A percentile compares a stretch with the other conserved stretches of the same genome.
phyloP scores from a whole-genome alignment of 352 stramenopile species.

The Peronospora farinosa region DNA sequence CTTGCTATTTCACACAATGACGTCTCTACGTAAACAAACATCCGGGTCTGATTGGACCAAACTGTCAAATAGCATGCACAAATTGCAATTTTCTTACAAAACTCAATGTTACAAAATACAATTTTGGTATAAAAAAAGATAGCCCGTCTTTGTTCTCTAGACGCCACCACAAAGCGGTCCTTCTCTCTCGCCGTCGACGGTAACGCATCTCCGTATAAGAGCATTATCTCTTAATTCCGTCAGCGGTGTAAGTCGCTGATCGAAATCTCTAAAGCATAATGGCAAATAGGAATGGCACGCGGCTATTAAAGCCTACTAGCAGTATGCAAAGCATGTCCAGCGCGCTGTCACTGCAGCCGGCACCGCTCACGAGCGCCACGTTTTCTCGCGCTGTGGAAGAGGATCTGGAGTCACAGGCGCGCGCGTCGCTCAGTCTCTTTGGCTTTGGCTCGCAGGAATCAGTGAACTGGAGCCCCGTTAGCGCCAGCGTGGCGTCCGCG shows the following conservation, averaged over 20 bases:
- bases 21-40: background rate
- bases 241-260: background rate
- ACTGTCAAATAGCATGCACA: too few species aligned
- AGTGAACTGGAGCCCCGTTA: conserved; percentile 56
- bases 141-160: background rate
- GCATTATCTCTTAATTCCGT: conserved; percentile 4
- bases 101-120: too few species aligned
- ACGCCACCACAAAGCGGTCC: conserved; percentile 11
- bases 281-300: conserved; percentile 17
- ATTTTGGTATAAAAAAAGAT: background rate
- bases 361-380: conserved; percentile 25
- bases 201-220: background rate
- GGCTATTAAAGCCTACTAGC: conserved; percentile 29
- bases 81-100: too few species aligned
- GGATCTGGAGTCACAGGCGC: conserved; percentile 56
- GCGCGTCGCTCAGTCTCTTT: conserved; percentile 60
- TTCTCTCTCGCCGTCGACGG: conserved; percentile 5
- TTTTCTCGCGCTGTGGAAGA: conserved; percentile 38
- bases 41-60: background rate
- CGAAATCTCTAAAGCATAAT: conserved; percentile 3
- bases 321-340: conserved; percentile 41
- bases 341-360: conserved; percentile 36
- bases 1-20: conserved; percentile 6
- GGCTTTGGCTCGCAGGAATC: conserved; percentile 54
- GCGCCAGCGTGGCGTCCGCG: conserved; percentile 22